phyloP scores from a whole-genome alignment of 371 early-diverging fungal species.

The Phascolomyces articulosus region DNA sequence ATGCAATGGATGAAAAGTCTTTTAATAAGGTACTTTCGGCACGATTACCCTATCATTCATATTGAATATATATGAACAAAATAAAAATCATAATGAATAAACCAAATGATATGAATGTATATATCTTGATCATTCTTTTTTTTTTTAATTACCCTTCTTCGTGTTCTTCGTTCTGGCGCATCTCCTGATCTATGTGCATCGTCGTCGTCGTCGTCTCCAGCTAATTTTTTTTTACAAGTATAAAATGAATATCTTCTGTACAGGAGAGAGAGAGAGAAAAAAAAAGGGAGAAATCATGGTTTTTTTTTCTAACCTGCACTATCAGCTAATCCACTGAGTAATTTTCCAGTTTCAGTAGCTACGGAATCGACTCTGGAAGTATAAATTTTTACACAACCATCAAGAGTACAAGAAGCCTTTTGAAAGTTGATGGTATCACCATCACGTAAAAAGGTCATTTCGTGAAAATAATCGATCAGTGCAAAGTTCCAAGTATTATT shows the following conservation, averaged over 20 bases:
- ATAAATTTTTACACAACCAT: conserved; percentile 99
- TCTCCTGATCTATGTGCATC: conserved; percentile 54
- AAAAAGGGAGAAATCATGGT: not conserved
- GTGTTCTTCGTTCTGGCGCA: conserved; percentile 36
- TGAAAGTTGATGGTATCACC: conserved; percentile 99
- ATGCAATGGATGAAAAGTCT: conserved; percentile 75
- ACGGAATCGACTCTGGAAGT: conserved; percentile 99
- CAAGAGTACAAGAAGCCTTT: conserved; percentile 98
- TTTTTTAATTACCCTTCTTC: conserved; percentile 35
- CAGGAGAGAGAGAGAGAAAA: not conserved
- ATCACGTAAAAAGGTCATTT: conserved; percentile 92
- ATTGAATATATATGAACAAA: not conserved
- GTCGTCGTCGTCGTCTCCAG: conserved; percentile 41
- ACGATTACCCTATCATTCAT: conserved; percentile 37
- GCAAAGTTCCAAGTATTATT: conserved; percentile 98
- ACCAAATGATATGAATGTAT: not conserved
- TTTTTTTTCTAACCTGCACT: conserved; percentile 52
- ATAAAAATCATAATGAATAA: too few species aligned
- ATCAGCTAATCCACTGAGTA: conserved; percentile 87
- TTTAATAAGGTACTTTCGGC: conserved; percentile 79
- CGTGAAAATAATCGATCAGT: conserved; percentile 98
- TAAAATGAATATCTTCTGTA: not conserved
- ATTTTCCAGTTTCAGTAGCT: conserved; percentile 92
- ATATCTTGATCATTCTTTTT: not conserved
- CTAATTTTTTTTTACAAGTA: not conserved